Base-by-base conservation (phyloP, 164 flowering plant species). In the Aristolochia fimbriata region DNA sequence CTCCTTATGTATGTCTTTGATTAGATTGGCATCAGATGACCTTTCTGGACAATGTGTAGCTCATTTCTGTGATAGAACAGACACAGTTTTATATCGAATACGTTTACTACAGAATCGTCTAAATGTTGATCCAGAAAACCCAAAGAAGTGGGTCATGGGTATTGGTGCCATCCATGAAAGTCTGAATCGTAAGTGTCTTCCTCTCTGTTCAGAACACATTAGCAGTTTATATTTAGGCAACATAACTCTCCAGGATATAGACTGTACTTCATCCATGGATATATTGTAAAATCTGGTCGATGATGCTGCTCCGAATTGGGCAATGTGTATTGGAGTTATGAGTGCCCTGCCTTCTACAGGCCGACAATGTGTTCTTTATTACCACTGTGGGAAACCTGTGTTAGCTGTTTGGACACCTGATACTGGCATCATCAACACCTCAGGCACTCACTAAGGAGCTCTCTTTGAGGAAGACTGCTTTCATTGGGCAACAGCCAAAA, bases 211-310 rank as follows among this genome's bases (percentile, higher is more conserved):
- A 62, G 71, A 78, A 68, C 99, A 91, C 58, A 60, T 71, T 55
- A 79, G 75, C 66, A 88, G 78, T 56, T 52, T 91, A 27, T 81
- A 77, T 65, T 60, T 78, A 75, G 97, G 92, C 8, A 77, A 57
- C 69, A 80, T 85, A 43, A 74, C 86, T 41, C 81, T 93, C 62
- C 96, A 86, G 71, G 95, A 87, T 54, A 69, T 90, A 33, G 97
- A 93, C 49, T 84, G 84, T 66, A 66, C 87, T 61, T 70, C 77
- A 23, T 72, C 77, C 62, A 70, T 85, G 51, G 78, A 82, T 65
- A 72, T 78, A 30, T 76, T 75, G 33, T 73, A 59, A 73, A n/a
- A 37, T 37, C 10, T 37, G 43, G 43, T 27, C 10, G 4, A 7
- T 7, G 8, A 37, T 37, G 43, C 43, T 3, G 43, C 43, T 37